Base-by-base conservation (phyloP, 805 yeast species). In the Gaillardinia entomophila region DNA sequence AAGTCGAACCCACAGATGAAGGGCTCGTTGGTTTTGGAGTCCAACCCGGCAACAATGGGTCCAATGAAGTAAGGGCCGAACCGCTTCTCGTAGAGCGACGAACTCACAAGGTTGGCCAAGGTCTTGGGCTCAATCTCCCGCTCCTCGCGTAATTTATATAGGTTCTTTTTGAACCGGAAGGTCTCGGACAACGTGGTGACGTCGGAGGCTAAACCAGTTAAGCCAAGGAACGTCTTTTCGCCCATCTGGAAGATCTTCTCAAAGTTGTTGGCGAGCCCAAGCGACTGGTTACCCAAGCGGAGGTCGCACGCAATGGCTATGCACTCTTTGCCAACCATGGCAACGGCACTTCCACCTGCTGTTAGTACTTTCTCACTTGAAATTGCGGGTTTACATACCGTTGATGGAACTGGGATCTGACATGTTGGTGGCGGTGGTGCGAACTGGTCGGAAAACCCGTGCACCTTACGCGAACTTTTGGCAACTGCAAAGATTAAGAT, bases 251-350 rank as follows among this genome's bases (percentile, higher is more conserved):
- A 88, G 39, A 92, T 72, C 68, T 92, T 92, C 53, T 92, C 97
- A 59, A 92, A 94, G 51, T 88, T 82, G 59, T 88, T 88, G 30
- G 97, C 70, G 29, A 92, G 77, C 35, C 97, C 97, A 16, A 92
- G 68, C 5, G 96, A 85, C 60, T 92, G 98, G 57, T 79, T 78
- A 15, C 99, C 99, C 41, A 92, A 69, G 51, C 97, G 80, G 53
- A 92, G 69, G 63, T 92, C 99, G 49, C 92, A 82, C 3, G 97
- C 99, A 51, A 92, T 88, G 19, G 97, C 98, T 35, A 92, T 89
- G 70, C 99, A 92, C 48, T 88, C 97, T 55, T 94, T 89, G 50
- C 99, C 99, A 16, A 82, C 82, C 99, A 92, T 92, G 43, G 98
- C 98, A 22, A 94, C 95, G 32, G 95, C 96, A 42, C 95, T 75